phyloP scores from a whole-genome alignment of 2,329 filamentous ascomycete genomes.

The Didymella sp. region DNA sequence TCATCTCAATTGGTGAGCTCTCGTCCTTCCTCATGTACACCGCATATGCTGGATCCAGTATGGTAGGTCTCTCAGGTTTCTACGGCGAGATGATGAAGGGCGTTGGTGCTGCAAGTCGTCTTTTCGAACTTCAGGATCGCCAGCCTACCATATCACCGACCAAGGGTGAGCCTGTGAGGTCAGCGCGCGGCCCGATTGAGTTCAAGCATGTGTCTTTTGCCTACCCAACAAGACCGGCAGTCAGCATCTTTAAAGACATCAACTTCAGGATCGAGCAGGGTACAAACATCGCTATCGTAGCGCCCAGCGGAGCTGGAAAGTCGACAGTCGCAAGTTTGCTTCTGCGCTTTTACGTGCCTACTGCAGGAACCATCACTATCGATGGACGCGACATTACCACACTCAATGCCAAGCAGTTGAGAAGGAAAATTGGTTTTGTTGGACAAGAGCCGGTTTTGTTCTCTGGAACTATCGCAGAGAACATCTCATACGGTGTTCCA shows the following conservation, averaged over 20 bases:
- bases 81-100: constrained; percentile 99
- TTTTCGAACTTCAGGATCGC: constrained; percentile 95
- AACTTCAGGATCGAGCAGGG: constrained; percentile 92
- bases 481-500: constrained; percentile 90
- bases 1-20: constrained; percentile 88
- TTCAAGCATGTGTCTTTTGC: constrained; percentile 87
- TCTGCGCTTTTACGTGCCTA: constrained; percentile 89
- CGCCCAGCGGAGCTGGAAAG: constrained; percentile 94
- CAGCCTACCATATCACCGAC: constrained; percentile 87
- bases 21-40: constrained; percentile 99
- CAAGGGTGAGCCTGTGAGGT: constrained; percentile 76
- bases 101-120: constrained; percentile 90
- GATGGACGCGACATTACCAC: constrained; percentile 81
- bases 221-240: constrained; percentile 92
- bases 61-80: constrained; percentile 94
- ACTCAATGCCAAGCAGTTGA: constrained; percentile 92
- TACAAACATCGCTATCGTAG: constrained; percentile 94
- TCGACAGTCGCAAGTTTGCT: constrained; percentile 93
- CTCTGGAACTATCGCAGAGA: constrained; percentile 83
- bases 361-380: constrained; percentile 77
- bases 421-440: constrained; percentile 92
- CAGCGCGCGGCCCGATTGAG: constrained; percentile 85
- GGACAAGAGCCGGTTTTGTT: constrained; percentile 95
- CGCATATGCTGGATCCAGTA: constrained; percentile 81
- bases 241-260: constrained; percentile 87